Evolutionary conservation across 345 rosid genomes (phyloP).

Genomic region (Mallotus nudiflorus): DNA sequence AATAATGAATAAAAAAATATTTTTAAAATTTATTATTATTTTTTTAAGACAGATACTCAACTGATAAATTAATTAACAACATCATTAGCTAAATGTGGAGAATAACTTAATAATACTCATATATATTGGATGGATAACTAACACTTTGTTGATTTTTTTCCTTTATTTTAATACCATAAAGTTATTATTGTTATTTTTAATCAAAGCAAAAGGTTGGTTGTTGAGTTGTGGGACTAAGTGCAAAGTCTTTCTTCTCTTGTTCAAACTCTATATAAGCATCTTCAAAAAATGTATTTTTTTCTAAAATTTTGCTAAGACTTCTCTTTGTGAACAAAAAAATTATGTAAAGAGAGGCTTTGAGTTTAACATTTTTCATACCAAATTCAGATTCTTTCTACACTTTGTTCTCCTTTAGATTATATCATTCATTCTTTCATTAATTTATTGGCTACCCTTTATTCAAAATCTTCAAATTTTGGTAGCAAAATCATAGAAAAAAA

Average conservation of each 20-base stretch:
- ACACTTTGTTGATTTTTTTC: too few species aligned
- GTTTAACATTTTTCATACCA: background rate
- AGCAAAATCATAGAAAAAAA: background rate
- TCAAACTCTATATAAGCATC: slow-evolving; percentile 1
- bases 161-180: too few species aligned
- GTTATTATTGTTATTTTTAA: too few species aligned
- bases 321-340: too few species aligned
- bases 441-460: background rate
- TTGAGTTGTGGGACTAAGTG: background rate
- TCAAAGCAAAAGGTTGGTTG: background rate
- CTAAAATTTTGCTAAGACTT: background rate
- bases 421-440: slow-evolving; percentile 7
- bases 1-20: too few species aligned
- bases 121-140: too few species aligned
- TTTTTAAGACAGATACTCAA: too few species aligned
- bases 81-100: too few species aligned
- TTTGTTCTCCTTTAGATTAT: too few species aligned
- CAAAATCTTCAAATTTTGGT: background rate
- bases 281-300: background rate
- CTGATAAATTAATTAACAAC: too few species aligned
- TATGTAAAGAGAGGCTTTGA: background rate
- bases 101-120: too few species aligned
- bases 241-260: background rate
- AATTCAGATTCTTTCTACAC: background rate
- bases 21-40: too few species aligned